Base-by-base conservation (phyloP, 192 early-diverging fungal species). In the Gamsiella multidivaricata region DNA sequence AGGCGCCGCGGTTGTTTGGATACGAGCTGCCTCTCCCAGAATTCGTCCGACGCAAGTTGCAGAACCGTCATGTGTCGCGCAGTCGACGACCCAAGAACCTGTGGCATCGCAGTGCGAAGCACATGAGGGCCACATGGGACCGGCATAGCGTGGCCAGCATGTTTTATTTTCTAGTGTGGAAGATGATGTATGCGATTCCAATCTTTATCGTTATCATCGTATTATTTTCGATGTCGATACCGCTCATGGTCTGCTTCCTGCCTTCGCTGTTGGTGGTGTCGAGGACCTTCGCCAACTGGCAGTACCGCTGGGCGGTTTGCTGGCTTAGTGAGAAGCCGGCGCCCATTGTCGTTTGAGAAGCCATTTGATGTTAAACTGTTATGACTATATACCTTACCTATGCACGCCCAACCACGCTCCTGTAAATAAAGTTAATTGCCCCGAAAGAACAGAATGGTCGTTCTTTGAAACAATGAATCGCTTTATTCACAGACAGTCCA, bases 121-220 rank as follows among this genome's bases (percentile, higher is more conserved):
- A 78, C 10, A 32, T 78, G 20, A 56, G 20, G 11, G 61, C 54
- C 0, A 52, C 53, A 1, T 9, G 55, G 28, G 54, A 78, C 55
- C 42, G 50, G n/a, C 74, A 78, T 47, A 47, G 65, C 0, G 23
- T 55, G 47, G 20, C 20, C 29, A 33, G 59, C 36, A 42, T 78
- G 65, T 66, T 69, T 29, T 78, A 78, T 22, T 78, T 78, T 54
- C 20, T 78, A 17, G 14, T 69, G 12, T 78, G 74, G 74, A 78
- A 69, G 47, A 56, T 78, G 74, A 52, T 78, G 39, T 64, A 58
- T 62, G 74, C 64, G 7, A 45, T 69, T 25, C 55, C 57, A 0
- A 17, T 64, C 15, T 63, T 64, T 46, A 17, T 62, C 0, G 54
- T 78, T 5, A 36, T 57, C 0, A 33, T 66, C 20, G 20, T 51